phyloP scores from a whole-genome alignment of 164 flowering plant species.

The Sedum album region DNA sequence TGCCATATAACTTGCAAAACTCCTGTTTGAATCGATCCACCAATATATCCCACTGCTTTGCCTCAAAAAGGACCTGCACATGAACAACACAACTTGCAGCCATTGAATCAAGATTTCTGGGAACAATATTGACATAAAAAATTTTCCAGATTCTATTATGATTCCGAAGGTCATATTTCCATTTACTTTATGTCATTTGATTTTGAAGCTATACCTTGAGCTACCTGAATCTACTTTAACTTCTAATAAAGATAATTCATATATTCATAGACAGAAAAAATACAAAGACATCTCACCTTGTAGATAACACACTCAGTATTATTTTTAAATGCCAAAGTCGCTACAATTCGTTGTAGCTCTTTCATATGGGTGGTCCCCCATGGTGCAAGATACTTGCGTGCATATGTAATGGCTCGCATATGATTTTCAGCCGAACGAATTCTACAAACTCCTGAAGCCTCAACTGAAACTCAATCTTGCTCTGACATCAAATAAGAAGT shows the following conservation, averaged over 20 bases:
- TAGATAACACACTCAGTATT: constrained; percentile 71
- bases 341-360: constrained; percentile 81
- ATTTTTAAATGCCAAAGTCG: constrained; percentile 81
- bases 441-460: constrained; percentile 97
- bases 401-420: constrained; percentile 73
- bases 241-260: neutral
- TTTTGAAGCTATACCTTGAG: neutral
- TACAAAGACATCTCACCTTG: constrained; percentile 43
- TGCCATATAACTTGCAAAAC: constrained; percentile 85
- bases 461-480: constrained; percentile 87
- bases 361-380: constrained; percentile 90
- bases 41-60: constrained; percentile 81
- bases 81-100: constrained; percentile 6
- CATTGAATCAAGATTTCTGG: neutral
- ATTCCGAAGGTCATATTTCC: neutral
- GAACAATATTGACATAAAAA: neutral
- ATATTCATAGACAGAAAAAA: neutral
- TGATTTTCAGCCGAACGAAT: constrained; percentile 71
- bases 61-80: constrained; percentile 78
- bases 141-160: neutral
- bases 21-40: constrained; percentile 94
- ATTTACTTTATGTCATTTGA: neutral
- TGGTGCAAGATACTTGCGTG: constrained; percentile 74
- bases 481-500: constrained; percentile 35
- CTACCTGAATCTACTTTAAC: neutral